Evolutionary conservation across 148 eudicot genomes (phyloP).

Genomic region (Cornus suecica): DNA sequence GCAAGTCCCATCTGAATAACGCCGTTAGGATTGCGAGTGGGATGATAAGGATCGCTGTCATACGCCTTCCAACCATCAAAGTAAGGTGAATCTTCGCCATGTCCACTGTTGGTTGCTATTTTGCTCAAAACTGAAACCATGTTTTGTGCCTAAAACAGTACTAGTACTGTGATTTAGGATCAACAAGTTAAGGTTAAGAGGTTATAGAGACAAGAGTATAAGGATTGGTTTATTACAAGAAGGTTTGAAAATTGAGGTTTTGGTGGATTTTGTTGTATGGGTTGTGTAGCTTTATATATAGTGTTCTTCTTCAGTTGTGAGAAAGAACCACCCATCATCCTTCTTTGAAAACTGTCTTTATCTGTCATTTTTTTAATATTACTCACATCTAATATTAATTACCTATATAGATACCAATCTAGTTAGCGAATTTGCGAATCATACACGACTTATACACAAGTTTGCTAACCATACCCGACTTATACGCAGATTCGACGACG

Average conservation of each 20-base stretch:
- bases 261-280: neutral
- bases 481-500: no score
- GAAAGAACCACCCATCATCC: no score
- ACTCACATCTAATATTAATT: no score
- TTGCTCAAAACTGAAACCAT: constrained; percentile 20
- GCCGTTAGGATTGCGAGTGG: constrained; percentile 35
- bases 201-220: neutral
- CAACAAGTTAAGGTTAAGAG: neutral
- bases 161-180: neutral
- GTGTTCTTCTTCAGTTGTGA: no score
- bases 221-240: no score
- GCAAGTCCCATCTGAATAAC: constrained; percentile 64
- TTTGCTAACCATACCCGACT: no score
- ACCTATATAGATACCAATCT: no score
- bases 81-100: constrained; percentile 47
- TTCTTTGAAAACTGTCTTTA: no score
- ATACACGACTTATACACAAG: no score
- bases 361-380: no score
- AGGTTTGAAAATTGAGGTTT: no score
- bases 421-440: no score
- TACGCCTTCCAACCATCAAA: constrained; percentile 63
- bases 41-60: constrained; percentile 43
- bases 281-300: neutral
- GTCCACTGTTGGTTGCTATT: constrained; percentile 39
- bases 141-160: neutral